Percentiles rank a stretch among this genome's conserved stretches.
Evolutionary conservation across 202 grass and related monocot species (phyloP).

Genomic region (Digitaria exilis): DNA sequence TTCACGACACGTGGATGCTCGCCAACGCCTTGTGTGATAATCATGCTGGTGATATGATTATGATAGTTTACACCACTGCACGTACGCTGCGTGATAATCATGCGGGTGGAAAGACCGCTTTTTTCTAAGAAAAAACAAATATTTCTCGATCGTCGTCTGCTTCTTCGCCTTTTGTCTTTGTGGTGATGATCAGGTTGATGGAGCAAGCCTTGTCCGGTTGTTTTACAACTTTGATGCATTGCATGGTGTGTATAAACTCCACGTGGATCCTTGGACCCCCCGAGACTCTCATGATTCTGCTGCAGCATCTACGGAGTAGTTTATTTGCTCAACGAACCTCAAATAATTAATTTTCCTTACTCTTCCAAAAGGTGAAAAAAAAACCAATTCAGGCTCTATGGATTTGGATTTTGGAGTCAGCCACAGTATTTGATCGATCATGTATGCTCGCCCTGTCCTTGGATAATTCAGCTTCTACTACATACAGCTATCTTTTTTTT

Average conservation of each 20-base stretch:
- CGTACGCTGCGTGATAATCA: neutral
- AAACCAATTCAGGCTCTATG: too few relatives aligned
- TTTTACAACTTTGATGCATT: neutral
- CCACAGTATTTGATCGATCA: neutral
- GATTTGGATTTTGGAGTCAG: neutral
- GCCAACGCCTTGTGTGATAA: neutral
- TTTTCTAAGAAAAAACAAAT: too few relatives aligned
- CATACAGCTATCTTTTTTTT: too few relatives aligned
- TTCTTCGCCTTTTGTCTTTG: neutral
- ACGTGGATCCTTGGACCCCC: neutral
- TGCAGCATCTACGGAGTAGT: too few relatives aligned
- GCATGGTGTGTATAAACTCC: neutral
- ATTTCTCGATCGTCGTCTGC: neutral
- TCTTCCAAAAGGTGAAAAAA: too few relatives aligned
- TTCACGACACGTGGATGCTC: neutral
- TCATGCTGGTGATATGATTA: too few relatives aligned
- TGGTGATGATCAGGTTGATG: neutral
- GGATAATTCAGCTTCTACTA: neutral
- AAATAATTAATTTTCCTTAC: neutral
- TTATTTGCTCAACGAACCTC: neutral
- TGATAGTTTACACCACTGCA: neutral
- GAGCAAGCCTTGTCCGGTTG: neutral
- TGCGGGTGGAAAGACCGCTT: too few relatives aligned
- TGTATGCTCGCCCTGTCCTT: neutral
- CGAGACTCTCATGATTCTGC: too few relatives aligned